Evolutionary conservation across 148 eudicot genomes (phyloP).

Genomic region (Rhododendron ovatum): DNA sequence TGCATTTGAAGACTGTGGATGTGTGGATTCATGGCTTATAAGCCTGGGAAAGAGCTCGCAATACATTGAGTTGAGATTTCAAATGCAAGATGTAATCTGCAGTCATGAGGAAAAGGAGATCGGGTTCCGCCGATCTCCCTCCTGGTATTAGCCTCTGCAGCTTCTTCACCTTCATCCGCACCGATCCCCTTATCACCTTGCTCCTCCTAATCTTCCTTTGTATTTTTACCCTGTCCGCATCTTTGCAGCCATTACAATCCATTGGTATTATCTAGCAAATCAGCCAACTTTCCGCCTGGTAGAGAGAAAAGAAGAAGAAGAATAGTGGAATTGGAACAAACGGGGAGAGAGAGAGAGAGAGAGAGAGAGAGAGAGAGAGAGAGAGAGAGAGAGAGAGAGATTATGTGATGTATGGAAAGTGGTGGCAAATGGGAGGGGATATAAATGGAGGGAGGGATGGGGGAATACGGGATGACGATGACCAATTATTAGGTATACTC

Average conservation of each 20-base stretch:
- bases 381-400: too few relatives aligned
- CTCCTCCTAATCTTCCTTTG: not conserved
- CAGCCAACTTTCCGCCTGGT: too few relatives aligned
- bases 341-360: not conserved
- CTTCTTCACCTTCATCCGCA: conserved; percentile 49
- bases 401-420: not conserved
- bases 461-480: too few relatives aligned
- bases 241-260: not conserved
- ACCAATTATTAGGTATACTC: too few relatives aligned
- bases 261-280: not conserved
- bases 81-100: conserved; percentile 56
- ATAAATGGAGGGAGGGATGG: not conserved
- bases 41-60: conserved; percentile 41
- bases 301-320: not conserved
- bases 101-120: conserved; percentile 37
- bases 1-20: not conserved
- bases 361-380: not conserved
- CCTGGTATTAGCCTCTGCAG: conserved; percentile 55
- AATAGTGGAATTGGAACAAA: too few relatives aligned
- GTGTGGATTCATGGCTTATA: conserved; percentile 7
- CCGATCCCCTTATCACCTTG: not conserved
- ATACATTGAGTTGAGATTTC: conserved; percentile 45
- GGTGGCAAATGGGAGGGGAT: not conserved
- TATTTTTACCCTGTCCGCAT: not conserved
- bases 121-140: conserved; percentile 31